These are phyloP conservation scores for Phytophthora megakarya DNA, from an alignment of 352 stramenopile species.

Conservation along the genomic window DNA sequence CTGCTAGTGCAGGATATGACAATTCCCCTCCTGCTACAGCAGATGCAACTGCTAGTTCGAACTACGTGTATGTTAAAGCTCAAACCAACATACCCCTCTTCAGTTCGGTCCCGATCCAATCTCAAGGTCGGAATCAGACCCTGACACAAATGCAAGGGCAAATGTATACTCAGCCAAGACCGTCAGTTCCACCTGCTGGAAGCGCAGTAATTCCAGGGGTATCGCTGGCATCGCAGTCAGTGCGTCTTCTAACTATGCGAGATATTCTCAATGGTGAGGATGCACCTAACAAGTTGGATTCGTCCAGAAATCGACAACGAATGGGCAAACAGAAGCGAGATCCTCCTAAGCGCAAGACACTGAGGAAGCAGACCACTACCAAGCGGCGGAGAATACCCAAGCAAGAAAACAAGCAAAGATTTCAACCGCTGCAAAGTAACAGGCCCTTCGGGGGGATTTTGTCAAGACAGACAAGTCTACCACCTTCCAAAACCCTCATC, in stretches of 20 bases:
- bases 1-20: background rate
- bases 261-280: slow-evolving; percentile 41
- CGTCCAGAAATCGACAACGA: slow-evolving; percentile 11
- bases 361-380: slow-evolving; percentile 20
- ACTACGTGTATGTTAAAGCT: background rate
- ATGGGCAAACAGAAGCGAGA: slow-evolving; percentile 22
- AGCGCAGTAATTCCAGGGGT: slow-evolving; percentile 35
- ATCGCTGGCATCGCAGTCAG: slow-evolving; percentile 22
- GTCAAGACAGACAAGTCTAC: slow-evolving; percentile 8
- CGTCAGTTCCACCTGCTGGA: slow-evolving; percentile 23
- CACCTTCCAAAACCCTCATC: background rate
- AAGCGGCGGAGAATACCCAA: slow-evolving; percentile 25
- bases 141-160: slow-evolving; percentile 5
- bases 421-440: slow-evolving; percentile 5
- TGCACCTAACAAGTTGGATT: slow-evolving; percentile 7
- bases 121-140: slow-evolving; percentile 6
- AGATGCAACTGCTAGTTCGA: slow-evolving; percentile 7
- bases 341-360: slow-evolving; percentile 19
- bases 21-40: background rate
- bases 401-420: slow-evolving; percentile 16
- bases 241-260: slow-evolving; percentile 29
- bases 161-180: slow-evolving; percentile 5
- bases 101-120: background rate
- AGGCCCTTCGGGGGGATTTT: background rate
- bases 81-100: background rate